Percentiles rank a stretch among this genome's conserved stretches.
Evolutionary conservation across 1,284 basidiomycete genomes (phyloP).

Genomic region (Clitocybe nebularis): DNA sequence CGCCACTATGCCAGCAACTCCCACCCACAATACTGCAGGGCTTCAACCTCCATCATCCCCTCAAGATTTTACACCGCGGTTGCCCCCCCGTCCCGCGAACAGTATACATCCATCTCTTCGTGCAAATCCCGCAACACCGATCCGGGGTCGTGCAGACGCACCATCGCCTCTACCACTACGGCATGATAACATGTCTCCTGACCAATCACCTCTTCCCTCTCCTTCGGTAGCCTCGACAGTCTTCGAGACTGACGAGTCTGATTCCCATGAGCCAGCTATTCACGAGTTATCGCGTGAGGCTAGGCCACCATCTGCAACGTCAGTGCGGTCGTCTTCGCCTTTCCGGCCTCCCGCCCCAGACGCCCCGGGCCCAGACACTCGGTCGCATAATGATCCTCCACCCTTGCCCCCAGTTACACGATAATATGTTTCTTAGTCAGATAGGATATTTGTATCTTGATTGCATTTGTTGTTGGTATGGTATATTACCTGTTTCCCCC

Average conservation of each 20-base stretch:
- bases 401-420: constrained; percentile 4
- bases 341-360: constrained; percentile 4
- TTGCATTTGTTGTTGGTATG: constrained; percentile 2
- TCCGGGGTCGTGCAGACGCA: constrained; percentile 21
- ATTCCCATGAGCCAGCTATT: constrained; percentile 15
- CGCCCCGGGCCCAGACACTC: constrained; percentile 1
- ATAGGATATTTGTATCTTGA: constrained; percentile 7
- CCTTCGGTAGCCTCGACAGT: constrained; percentile 26
- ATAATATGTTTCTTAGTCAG: neutral
- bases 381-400: neutral
- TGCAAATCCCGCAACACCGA: constrained; percentile 38
- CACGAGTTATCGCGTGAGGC: neutral
- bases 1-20: constrained; percentile 37
- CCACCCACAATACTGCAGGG: constrained; percentile 21
- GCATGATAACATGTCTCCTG: constrained; percentile 2
- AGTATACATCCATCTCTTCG: constrained; percentile 76
- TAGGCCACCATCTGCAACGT: neutral
- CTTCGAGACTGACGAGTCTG: constrained; percentile 23
- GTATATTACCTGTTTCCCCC: no score
- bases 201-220: constrained; percentile 20
- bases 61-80: constrained; percentile 67
- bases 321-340: neutral
- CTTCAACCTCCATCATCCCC: constrained; percentile 25
- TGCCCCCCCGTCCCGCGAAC: constrained; percentile 62
- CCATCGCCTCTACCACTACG: constrained; percentile 12